A percentile compares a stretch with the other conserved stretches of the same genome.
phyloP scores from a whole-genome alignment of 2,329 filamentous ascomycete species.

The Fusarium sp. region DNA sequence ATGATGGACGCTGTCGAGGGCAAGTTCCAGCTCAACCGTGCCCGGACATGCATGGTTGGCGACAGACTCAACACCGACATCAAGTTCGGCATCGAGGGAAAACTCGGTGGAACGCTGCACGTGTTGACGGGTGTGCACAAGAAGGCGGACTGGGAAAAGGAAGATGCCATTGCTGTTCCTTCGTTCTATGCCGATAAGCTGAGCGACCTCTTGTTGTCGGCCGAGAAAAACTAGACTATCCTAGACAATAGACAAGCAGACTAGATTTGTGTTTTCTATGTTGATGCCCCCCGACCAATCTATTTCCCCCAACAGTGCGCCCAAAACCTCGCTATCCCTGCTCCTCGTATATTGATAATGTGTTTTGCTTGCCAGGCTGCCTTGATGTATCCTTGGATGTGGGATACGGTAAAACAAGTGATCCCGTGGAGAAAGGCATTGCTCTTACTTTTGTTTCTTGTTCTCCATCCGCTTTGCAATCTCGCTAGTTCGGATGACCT shows the following conservation, averaged over 20 bases:
- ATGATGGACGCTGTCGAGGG: constrained; percentile 99
- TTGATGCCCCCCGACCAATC: background rate
- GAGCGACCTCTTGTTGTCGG: constrained; percentile 72
- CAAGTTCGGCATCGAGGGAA: constrained; percentile 91
- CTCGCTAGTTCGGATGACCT: constrained; percentile 64
- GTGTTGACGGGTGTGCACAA: constrained; percentile 91
- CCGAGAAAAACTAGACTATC: constrained; percentile 31
- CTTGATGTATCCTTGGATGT: background rate
- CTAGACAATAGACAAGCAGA: constrained; percentile 38
- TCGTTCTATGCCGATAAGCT: constrained; percentile 87
- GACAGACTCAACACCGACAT: constrained; percentile 97
- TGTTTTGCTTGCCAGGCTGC: background rate
- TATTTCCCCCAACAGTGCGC: background rate
- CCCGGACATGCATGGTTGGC: constrained; percentile 92
- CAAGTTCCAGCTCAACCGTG: constrained; percentile 89
- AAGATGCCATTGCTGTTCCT: constrained; percentile 77
- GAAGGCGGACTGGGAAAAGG: constrained; percentile 83
- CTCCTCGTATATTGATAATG: background rate
- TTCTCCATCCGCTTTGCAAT: constrained; percentile 58
- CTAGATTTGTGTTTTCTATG: background rate
- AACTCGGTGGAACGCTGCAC: constrained; percentile 88
- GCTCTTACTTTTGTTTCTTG: constrained; percentile 48
- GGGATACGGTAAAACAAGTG: background rate
- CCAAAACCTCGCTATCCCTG: background rate
- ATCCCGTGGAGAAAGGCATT: background rate